Percentiles rank a stretch among this genome's conserved stretches.
These are phyloP conservation scores for Anthoceros angustus DNA, from an alignment of 225 moss, liverwort and hornwort species.

Conservation along the genomic window DNA sequence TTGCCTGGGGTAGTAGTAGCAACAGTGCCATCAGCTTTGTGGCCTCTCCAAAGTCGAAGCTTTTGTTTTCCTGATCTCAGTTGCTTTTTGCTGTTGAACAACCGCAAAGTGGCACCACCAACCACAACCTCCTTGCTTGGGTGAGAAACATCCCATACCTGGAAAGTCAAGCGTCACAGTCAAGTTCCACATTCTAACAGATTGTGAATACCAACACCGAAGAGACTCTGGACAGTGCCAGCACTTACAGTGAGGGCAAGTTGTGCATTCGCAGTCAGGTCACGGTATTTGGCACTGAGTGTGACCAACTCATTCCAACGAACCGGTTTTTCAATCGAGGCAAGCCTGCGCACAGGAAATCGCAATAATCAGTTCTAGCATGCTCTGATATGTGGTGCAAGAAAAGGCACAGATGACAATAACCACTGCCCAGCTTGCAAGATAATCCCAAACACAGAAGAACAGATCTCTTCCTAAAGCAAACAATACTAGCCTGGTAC, in stretches of 20 bases:
- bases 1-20: conserved; percentile 74
- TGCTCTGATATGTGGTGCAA: neutral
- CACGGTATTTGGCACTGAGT: conserved; percentile 78
- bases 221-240: neutral
- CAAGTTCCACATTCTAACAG: neutral
- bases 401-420: neutral
- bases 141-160: conserved; percentile 96
- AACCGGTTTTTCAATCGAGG: conserved; percentile 74
- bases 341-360: conserved; percentile 36
- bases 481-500: conserved; percentile 42
- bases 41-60: conserved; percentile 69
- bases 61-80: conserved; percentile 93
- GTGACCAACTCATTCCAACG: conserved; percentile 95
- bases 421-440: neutral
- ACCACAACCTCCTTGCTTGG: conserved; percentile 79
- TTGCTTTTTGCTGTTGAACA: conserved; percentile 85
- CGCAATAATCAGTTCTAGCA: neutral
- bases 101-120: conserved; percentile 66
- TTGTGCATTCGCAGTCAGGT: conserved; percentile 76
- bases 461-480: neutral
- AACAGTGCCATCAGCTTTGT: conserved; percentile 74
- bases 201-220: neutral
- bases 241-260: conserved; percentile 72
- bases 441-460: neutral
- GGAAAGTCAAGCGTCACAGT: conserved; percentile 6